These are phyloP conservation scores for Geotrichum cucujoidarum DNA, from an alignment of 1,139 yeast species.

Conservation along the genomic window DNA sequence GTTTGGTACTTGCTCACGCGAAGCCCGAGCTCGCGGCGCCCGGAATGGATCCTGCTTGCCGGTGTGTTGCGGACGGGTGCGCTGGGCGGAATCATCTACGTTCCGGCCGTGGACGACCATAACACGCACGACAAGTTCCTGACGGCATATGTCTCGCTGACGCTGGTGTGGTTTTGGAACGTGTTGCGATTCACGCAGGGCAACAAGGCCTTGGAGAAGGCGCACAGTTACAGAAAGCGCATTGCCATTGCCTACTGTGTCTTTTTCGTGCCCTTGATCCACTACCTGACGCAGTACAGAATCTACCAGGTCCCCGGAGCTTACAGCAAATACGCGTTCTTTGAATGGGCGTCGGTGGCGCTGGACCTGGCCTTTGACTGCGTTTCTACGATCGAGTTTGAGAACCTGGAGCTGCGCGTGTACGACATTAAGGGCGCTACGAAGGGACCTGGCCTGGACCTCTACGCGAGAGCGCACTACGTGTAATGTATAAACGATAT, in stretches of 20 bases:
- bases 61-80: constrained; percentile 13
- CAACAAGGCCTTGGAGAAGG: constrained; percentile 40
- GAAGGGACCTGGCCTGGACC: neutral
- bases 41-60: constrained; percentile 3
- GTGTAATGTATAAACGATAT: too few relatives aligned
- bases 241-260: constrained; percentile 53
- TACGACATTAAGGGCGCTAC: constrained; percentile 3
- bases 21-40: constrained; percentile 3
- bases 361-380: constrained; percentile 68
- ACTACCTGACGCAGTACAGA: constrained; percentile 75
- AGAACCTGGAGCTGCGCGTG: constrained; percentile 14
- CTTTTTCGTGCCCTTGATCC: constrained; percentile 62
- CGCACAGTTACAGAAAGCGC: constrained; percentile 38
- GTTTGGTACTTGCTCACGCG: constrained; percentile 63
- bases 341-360: constrained; percentile 71
- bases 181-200: constrained; percentile 38
- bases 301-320: constrained; percentile 73
- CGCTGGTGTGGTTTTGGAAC: constrained; percentile 15
- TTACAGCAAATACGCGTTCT: constrained; percentile 72
- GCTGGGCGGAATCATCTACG: constrained; percentile 14
- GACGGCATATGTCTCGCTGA: constrained; percentile 11
- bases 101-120: constrained; percentile 17
- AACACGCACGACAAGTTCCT: constrained; percentile 16
- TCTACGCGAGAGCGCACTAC: constrained; percentile 4
- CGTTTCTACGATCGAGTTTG: constrained; percentile 15